phyloP scores from a whole-genome alignment of 2,329 filamentous ascomycete species.

The Fusarium nygamai region DNA sequence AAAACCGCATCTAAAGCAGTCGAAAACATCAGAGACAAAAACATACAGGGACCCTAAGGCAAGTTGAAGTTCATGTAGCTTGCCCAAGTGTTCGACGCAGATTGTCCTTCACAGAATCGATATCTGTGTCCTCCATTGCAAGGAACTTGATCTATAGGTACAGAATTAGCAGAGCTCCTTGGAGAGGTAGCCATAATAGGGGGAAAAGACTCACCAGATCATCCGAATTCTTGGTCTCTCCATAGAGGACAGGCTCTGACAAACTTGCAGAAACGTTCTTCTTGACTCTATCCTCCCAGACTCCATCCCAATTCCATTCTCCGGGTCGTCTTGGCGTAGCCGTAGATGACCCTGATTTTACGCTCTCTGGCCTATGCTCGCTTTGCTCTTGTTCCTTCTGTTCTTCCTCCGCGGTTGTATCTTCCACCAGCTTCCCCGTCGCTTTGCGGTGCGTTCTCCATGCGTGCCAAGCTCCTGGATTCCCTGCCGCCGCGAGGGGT shows the following conservation, averaged over 20 bases:
- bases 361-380: conserved; percentile 9
- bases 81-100: conserved; percentile 61
- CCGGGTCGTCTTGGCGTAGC: conserved; percentile 61
- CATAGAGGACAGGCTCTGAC: conserved; percentile 83
- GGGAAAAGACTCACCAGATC: conserved; percentile 71
- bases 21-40: not conserved
- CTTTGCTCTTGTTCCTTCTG: not conserved
- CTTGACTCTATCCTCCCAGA: conserved; percentile 91
- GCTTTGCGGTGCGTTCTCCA: conserved; percentile 77
- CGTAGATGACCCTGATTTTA: conserved; percentile 8
- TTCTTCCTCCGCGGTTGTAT: not conserved
- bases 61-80: conserved; percentile 35
- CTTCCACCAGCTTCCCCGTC: conserved; percentile 42
- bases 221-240: conserved; percentile 68
- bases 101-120: conserved; percentile 68
- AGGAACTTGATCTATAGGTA: conserved; percentile 74
- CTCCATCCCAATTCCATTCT: conserved; percentile 98
- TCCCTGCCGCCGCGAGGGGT: conserved; percentile 83
- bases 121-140: conserved; percentile 67
- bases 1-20: not conserved
- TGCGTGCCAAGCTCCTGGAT: conserved; percentile 92
- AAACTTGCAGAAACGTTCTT: conserved; percentile 80
- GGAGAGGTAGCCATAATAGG: not conserved
- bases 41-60: not conserved
- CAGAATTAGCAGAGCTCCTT: conserved; percentile 19